Percentiles rank a stretch among this genome's conserved stretches.
phyloP scores from a whole-genome alignment of 768 basidiomycete species.

The Mycena crocata region DNA sequence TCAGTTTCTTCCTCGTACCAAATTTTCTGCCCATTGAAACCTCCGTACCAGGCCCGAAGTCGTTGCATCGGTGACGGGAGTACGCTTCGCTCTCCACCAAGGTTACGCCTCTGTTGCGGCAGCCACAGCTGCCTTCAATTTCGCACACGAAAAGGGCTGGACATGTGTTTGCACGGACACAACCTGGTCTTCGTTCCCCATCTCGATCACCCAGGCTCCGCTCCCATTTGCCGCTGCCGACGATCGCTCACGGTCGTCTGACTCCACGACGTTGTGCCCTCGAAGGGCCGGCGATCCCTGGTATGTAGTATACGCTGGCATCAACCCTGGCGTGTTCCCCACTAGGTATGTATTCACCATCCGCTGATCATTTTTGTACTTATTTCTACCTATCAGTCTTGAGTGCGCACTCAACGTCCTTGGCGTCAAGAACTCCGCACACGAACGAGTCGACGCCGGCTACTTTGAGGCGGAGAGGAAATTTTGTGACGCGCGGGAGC shows the following conservation, averaged over 20 bases:
- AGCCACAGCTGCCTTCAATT: background rate
- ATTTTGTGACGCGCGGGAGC: background rate
- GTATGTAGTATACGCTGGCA: background rate
- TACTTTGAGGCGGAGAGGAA: background rate
- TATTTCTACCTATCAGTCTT: background rate
- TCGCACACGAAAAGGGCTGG: background rate
- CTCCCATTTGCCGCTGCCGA: background rate
- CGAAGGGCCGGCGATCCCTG: background rate
- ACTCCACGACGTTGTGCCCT: background rate
- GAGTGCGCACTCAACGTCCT: conserved; percentile 12
- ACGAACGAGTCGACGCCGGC: background rate
- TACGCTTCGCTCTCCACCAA: background rate
- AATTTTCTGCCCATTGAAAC: too few relatives aligned
- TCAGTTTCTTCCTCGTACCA: background rate
- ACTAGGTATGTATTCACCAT: background rate
- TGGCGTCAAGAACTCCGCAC: background rate
- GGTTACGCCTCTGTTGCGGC: background rate
- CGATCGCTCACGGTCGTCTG: too few relatives aligned
- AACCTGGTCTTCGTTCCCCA: background rate
- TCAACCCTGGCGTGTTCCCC: background rate
- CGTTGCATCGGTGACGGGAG: background rate
- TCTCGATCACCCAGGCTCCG: background rate
- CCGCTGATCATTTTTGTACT: too few relatives aligned
- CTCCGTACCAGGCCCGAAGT: background rate
- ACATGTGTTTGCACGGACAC: background rate